These are phyloP conservation scores for Penicillium sclerotiorum DNA, from an alignment of 2,329 filamentous ascomycete species.

Conservation along the genomic window DNA sequence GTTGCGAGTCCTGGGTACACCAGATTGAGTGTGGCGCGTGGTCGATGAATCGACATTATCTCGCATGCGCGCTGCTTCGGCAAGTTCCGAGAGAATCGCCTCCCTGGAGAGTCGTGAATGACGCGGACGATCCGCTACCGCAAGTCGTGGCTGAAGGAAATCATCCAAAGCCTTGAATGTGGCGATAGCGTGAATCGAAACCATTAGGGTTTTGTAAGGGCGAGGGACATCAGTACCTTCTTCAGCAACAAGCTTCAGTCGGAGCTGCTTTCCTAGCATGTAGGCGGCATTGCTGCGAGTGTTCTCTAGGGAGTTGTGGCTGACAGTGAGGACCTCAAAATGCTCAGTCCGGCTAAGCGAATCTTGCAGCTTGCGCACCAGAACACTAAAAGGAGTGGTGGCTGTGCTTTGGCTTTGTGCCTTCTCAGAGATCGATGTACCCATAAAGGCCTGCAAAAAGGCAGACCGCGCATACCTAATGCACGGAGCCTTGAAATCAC, in stretches of 20 bases:
- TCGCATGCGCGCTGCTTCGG: constrained; percentile 68
- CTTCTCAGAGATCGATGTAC: constrained; percentile 62
- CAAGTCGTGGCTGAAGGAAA: constrained; percentile 89
- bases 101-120: constrained; percentile 60
- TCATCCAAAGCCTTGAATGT: constrained; percentile 97
- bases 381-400: constrained; percentile 81
- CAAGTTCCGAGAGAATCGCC: constrained; percentile 70
- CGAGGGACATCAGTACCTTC: constrained; percentile 84
- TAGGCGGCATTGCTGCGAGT: constrained; percentile 89
- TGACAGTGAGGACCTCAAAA: constrained; percentile 95
- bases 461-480: constrained; percentile 68
- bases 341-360: constrained; percentile 94
- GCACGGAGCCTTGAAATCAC: constrained; percentile 54
- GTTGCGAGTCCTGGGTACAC: constrained; percentile 18
- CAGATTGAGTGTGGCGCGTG: constrained; percentile 21
- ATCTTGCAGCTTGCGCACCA: constrained; percentile 94
- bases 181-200: constrained; percentile 96
- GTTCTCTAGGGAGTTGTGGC: constrained; percentile 87
- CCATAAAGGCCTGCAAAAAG: constrained; percentile 94
- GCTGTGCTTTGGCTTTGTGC: constrained; percentile 67
- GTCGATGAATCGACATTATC: constrained; percentile 43
- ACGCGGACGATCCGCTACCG: constrained; percentile 72
- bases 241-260: constrained; percentile 84
- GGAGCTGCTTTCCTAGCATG: constrained; percentile 94
- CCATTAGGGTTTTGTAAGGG: constrained; percentile 91